These are phyloP conservation scores for Protomyces arabidopsidicola DNA, from an alignment of 1,139 yeast species.

Conservation along the genomic window DNA sequence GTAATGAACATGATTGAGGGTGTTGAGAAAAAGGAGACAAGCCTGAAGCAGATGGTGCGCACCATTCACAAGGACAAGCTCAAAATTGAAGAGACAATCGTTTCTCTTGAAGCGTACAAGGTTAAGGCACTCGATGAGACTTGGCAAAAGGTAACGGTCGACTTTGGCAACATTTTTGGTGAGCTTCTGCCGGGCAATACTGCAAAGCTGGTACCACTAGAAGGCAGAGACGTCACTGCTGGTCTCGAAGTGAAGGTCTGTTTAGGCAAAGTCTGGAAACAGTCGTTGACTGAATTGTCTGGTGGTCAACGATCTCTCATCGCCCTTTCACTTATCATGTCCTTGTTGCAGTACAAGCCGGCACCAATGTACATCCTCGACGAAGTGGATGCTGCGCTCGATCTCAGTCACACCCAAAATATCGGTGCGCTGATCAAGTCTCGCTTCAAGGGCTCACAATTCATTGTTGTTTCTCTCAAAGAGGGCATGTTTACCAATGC, in stretches of 20 bases:
- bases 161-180: conserved; percentile 88
- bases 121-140: conserved; percentile 77
- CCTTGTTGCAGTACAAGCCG: conserved; percentile 86
- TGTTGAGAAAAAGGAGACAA: conserved; percentile 79
- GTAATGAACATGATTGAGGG: conserved; percentile 93
- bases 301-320: conserved; percentile 96
- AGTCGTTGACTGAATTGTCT: conserved; percentile 85
- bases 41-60: conserved; percentile 72
- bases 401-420: conserved; percentile 93
- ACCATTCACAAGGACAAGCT: conserved; percentile 87
- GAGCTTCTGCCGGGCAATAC: conserved; percentile 85
- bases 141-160: conserved; percentile 75
- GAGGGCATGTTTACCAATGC: conserved; percentile 99
- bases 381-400: conserved; percentile 97
- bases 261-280: conserved; percentile 92
- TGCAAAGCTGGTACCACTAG: conserved; percentile 81
- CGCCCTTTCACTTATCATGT: conserved; percentile 75
- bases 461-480: conserved; percentile 90
- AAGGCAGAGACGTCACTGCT: conserved; percentile 73
- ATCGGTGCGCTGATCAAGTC: conserved; percentile 95
- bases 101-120: conserved; percentile 81
- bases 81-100: conserved; percentile 83
- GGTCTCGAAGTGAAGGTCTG: conserved; percentile 91
- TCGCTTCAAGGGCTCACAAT: conserved; percentile 89
- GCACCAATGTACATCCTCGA: conserved; percentile 97